A percentile compares a stretch with the other conserved stretches of the same genome.
phyloP scores from a whole-genome alignment of 495 filamentous ascomycete genomes.

The Tuber borchii region DNA sequence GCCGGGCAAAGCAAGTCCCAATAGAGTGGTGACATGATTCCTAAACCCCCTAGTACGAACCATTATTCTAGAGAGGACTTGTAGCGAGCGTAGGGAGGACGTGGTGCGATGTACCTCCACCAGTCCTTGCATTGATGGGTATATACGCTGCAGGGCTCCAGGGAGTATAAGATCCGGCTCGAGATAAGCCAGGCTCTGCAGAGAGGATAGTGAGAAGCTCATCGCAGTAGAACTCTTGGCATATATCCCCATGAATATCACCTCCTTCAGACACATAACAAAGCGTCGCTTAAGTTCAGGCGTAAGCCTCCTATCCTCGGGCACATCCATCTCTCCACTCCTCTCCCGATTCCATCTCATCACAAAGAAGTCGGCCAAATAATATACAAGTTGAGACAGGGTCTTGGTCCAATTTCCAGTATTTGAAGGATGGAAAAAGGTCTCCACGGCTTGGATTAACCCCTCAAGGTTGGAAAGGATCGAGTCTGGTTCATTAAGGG shows the following conservation, averaged over 20 bases:
- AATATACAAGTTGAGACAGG: conserved; percentile 83
- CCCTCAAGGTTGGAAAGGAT: conserved; percentile 82
- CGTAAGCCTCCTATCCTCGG: conserved; percentile 69
- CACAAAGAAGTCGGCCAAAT: conserved; percentile 91
- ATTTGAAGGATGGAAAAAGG: conserved; percentile 98
- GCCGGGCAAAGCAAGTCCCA: conserved; percentile 86
- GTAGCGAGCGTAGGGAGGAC: conserved; percentile 82
- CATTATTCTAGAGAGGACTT: conserved; percentile 83
- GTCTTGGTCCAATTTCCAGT: conserved; percentile 87
- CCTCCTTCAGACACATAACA: conserved; percentile 81
- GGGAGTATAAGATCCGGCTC: conserved; percentile 90
- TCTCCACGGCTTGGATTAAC: conserved; percentile 90
- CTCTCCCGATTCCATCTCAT: conserved; percentile 96
- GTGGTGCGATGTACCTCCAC: conserved; percentile 97
- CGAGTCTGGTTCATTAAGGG: conserved; percentile 68
- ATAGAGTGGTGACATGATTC: conserved; percentile 85
- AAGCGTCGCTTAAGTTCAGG: conserved; percentile 77
- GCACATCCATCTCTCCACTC: conserved; percentile 81
- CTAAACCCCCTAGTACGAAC: conserved; percentile 83
- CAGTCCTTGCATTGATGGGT: conserved; percentile 88
- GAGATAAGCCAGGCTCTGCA: conserved; percentile 82
- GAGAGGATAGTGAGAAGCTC: conserved; percentile 78
- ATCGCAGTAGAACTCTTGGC: conserved; percentile 86
- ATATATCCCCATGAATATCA: conserved; percentile 97
- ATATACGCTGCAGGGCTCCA: conserved; percentile 89